Percentiles rank a stretch among this genome's conserved stretches.
phyloP scores from a whole-genome alignment of 2,329 filamentous ascomycete genomes.

The Eutypa lata region DNA sequence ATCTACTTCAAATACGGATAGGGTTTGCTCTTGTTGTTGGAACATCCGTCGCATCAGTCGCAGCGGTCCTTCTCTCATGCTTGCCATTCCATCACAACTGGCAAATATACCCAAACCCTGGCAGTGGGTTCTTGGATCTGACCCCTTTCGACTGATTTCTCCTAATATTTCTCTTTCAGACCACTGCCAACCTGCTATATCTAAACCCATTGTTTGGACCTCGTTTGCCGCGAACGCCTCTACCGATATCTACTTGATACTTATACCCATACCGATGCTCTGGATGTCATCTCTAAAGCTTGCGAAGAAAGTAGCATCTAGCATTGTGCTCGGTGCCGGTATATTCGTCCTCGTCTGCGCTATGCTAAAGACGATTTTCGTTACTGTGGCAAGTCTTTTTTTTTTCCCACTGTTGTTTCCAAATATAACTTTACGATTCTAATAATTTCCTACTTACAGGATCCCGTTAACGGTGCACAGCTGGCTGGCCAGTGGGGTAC shows the following conservation, averaged over 20 bases:
- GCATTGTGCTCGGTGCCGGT: slow-evolving; percentile 33
- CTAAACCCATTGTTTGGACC: slow-evolving; percentile 44
- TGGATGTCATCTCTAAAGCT: slow-evolving; percentile 34
- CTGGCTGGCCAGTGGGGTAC: slow-evolving; percentile 39
- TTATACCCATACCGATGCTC: slow-evolving; percentile 53
- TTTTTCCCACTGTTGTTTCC: neutral
- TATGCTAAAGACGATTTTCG: slow-evolving; percentile 32
- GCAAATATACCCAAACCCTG: slow-evolving; percentile 52
- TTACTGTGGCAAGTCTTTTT: slow-evolving; percentile 26
- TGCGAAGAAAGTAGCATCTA: slow-evolving; percentile 33
- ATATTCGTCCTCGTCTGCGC: slow-evolving; percentile 37
- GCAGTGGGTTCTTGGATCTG: slow-evolving; percentile 32
- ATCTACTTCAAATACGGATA: slow-evolving; percentile 39
- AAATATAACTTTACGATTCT: neutral
- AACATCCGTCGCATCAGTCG: slow-evolving; percentile 43
- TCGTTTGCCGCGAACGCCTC: slow-evolving; percentile 47
- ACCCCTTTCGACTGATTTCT: slow-evolving; percentile 1
- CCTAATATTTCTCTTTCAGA: slow-evolving; percentile 26
- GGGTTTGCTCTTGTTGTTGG: slow-evolving; percentile 41
- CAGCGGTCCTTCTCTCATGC: slow-evolving; percentile 45
- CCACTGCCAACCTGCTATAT: slow-evolving; percentile 43
- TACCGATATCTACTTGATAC: slow-evolving; percentile 57
- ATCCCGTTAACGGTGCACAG: slow-evolving; percentile 35
- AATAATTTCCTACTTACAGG: slow-evolving; percentile 21
- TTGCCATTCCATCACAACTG: slow-evolving; percentile 46